phyloP scores from a whole-genome alignment of 169 alveolate genomes.

The Plasmodium fragile region DNA sequence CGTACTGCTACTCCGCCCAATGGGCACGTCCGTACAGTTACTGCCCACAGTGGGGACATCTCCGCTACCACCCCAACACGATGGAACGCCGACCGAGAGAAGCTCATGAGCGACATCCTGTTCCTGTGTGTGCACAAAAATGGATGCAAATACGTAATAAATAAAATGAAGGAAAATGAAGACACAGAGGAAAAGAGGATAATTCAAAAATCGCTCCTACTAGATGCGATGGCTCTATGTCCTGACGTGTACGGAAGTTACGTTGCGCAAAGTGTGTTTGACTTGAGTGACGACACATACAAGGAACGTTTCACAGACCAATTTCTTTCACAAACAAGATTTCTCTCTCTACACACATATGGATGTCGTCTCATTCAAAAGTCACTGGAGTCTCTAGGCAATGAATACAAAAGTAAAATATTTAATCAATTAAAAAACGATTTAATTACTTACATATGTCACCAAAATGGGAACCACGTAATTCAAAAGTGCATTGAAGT shows the following conservation, averaged over 20 bases:
- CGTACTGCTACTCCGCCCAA: neutral
- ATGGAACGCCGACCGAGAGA: slow-evolving; percentile 7
- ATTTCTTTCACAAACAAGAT: slow-evolving; percentile 36
- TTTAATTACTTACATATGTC: slow-evolving; percentile 56
- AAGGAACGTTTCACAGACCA: slow-evolving; percentile 56
- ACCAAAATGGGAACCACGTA: slow-evolving; percentile 78
- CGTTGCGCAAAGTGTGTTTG: slow-evolving; percentile 75
- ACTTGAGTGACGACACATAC: slow-evolving; percentile 52
- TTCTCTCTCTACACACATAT: slow-evolving; percentile 62
- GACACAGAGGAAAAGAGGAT: slow-evolving; percentile 37
- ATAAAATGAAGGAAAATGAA: slow-evolving; percentile 44
- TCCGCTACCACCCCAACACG: neutral
- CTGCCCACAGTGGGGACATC: neutral
- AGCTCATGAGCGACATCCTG: slow-evolving; percentile 51
- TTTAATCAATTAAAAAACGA: slow-evolving; percentile 40
- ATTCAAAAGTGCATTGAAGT: slow-evolving; percentile 74
- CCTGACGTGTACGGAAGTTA: slow-evolving; percentile 74
- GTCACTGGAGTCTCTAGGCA: slow-evolving; percentile 48
- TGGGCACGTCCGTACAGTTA: neutral
- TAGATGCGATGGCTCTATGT: slow-evolving; percentile 53
- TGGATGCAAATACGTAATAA: slow-evolving; percentile 69
- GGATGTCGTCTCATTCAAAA: slow-evolving; percentile 77
- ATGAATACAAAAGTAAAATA: slow-evolving; percentile 66
- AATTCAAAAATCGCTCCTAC: slow-evolving; percentile 44
- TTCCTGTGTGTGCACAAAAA: slow-evolving; percentile 69